phyloP scores from a whole-genome alignment of 1,284 basidiomycete genomes.

The Ceratobasidium sp. region DNA sequence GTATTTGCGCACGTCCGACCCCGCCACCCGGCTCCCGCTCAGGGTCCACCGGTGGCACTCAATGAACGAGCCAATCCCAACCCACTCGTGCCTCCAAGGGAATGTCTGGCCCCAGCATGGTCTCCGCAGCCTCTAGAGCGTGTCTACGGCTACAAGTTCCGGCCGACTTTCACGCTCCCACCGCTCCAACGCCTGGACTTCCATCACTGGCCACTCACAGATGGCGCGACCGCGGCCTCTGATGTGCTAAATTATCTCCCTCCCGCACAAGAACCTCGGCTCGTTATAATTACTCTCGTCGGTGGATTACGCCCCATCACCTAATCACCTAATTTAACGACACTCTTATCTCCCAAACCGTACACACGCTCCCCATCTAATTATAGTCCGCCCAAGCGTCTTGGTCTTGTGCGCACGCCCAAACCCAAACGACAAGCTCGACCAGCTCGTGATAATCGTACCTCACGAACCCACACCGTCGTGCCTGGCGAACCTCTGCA shows the following conservation, averaged over 20 bases:
- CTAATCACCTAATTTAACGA: no score
- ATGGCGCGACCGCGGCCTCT: background rate
- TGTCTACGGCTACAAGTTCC: slow-evolving; percentile 10
- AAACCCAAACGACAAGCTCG: background rate
- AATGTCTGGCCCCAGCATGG: no score
- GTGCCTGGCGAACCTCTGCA: slow-evolving; percentile 21
- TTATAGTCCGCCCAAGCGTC: slow-evolving; percentile 1
- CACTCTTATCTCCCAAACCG: background rate
- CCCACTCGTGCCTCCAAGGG: background rate
- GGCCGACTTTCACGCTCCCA: slow-evolving; percentile 20
- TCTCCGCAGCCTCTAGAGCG: background rate
- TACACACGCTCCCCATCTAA: background rate
- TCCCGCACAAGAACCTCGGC: background rate
- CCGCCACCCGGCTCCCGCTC: slow-evolving; percentile 1
- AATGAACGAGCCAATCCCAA: background rate
- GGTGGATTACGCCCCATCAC: no score
- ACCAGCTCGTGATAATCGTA: background rate
- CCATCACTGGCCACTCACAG: background rate
- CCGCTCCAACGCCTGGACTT: background rate
- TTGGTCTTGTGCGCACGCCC: slow-evolving; percentile 2
- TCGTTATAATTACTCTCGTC: background rate
- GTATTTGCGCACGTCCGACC: slow-evolving; percentile 6
- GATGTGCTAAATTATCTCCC: background rate
- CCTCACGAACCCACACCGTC: slow-evolving; percentile 4
- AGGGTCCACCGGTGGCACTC: background rate